phyloP scores from a whole-genome alignment of 73 alveolate species.

The Tetrahymena elliotti region DNA sequence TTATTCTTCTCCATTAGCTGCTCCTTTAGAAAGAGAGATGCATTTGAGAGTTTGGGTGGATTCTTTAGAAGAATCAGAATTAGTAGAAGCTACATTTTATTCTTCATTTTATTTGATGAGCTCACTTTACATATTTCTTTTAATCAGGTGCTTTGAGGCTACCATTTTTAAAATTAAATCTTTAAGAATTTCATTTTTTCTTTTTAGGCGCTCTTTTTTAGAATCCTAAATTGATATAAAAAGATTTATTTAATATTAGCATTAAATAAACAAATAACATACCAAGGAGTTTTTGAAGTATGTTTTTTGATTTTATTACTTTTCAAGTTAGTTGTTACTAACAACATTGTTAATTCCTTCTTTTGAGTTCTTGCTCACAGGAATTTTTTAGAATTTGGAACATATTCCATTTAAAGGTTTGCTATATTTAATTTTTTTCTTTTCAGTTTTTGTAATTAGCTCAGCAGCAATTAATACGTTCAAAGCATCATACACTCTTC shows the following conservation, averaged over 20 bases:
- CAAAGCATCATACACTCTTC: slow-evolving; percentile 72
- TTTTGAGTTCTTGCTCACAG: not conserved
- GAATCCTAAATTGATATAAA: not conserved
- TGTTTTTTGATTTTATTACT: not conserved
- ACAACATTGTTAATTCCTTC: not conserved
- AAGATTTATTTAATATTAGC: not conserved
- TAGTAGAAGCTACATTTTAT: not conserved
- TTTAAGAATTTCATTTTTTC: not conserved
- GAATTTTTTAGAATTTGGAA: not conserved
- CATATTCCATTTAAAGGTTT: not conserved
- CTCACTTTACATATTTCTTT: not conserved
- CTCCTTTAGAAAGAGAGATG: not conserved
- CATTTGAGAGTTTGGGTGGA: not conserved
- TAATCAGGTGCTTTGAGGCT: not conserved
- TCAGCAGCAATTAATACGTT: slow-evolving; percentile 63
- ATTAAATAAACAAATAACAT: not conserved
- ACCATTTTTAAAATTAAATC: not conserved
- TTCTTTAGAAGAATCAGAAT: not conserved
- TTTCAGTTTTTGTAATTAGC: slow-evolving; percentile 44
- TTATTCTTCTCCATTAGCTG: not conserved
- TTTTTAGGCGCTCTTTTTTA: not conserved
- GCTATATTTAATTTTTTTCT: slow-evolving; percentile 21
- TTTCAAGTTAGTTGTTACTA: not conserved
- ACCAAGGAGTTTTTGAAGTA: not conserved
- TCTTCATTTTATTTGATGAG: not conserved